Evolutionary conservation across 2,329 filamentous ascomycete genomes (phyloP), one percentile per base, ranked within the genome.

Genomic region (Magnaporthiopsis rhizophila): DNA sequence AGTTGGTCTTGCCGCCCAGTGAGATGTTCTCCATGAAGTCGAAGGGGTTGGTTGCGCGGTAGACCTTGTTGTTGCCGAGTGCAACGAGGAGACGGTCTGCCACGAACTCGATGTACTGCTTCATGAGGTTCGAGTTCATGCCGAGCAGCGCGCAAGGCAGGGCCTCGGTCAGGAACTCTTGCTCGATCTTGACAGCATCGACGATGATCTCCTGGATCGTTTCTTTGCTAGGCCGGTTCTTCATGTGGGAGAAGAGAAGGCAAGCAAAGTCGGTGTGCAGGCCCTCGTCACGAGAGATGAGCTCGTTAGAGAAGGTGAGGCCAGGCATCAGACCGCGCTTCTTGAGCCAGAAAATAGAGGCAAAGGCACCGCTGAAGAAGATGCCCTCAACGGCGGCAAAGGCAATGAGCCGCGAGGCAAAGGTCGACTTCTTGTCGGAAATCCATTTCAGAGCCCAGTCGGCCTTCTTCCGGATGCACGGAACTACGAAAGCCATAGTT

Each of bases 11-110:
- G 79, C 95, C 95, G 63, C 92, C 91, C 13, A 99, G 86, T 28
- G 95, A 98, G 79, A 99, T 99, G 81, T 97, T 97, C 86, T 99
- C 95, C 95, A 99, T 99, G 80, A 99, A 99, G 84, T 99, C 95
- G 77, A 99, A 99, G 76, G 95, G 95, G 82, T 99, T 99, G 77
- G 89, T 86, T 32, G 89, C 83, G 75, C 95, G 91, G 87, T 96
- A 99, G 72, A 90, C 84, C 85, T 97, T 98, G 72, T 90, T 86
- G 79, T 97, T 97, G 73, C 95, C 95, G 60, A 99, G 90, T 38
- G 95, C 89, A 65, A 98, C 83, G 50, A 99, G 86, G 50, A 99
- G 89, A 72, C 95, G 91, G 78, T 99, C 95, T 68, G 95, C 95
- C 61, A 99, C 95, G 72, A 99, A 99, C 86, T 99, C 95, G 71